Evolutionary conservation across 2,329 filamentous ascomycete species (phyloP).

Genomic region (Alternaria angustiovoidea): DNA sequence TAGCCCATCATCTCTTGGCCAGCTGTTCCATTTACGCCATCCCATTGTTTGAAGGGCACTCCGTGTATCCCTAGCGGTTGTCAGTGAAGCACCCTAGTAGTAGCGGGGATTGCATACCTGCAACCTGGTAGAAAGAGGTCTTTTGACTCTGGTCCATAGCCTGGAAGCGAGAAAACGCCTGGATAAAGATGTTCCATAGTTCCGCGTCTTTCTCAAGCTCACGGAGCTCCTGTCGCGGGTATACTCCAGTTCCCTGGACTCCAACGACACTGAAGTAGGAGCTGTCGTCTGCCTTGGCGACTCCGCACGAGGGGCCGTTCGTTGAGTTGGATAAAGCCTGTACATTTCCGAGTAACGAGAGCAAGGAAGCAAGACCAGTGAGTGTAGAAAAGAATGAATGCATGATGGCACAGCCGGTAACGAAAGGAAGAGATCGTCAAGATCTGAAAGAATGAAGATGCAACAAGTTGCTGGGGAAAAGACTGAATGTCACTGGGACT

Average conservation of each 20-base stretch:
- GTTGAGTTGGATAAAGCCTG: conserved; percentile 28
- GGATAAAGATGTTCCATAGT: conserved; percentile 44
- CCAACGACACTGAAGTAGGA: conserved; percentile 44
- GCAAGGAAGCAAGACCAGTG: conserved; percentile 21
- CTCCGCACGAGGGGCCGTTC: conserved; percentile 33
- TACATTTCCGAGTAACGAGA: conserved; percentile 27
- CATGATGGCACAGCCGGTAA: conserved; percentile 41
- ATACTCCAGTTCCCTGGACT: conserved; percentile 41
- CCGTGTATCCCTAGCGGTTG: conserved; percentile 38
- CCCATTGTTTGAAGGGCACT: conserved; percentile 41
- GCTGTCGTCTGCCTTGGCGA: conserved; percentile 29
- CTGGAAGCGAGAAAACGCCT: conserved; percentile 42
- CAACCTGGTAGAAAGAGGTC: conserved; percentile 43
- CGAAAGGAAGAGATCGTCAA: conserved; percentile 36
- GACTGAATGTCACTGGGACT: conserved; percentile 36
- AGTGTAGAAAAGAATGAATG: conserved; percentile 36
- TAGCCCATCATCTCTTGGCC: conserved; percentile 38
- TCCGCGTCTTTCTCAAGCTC: conserved; percentile 43
- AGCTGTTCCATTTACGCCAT: conserved; percentile 31
- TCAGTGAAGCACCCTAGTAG: not conserved
- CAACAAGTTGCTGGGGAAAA: conserved; percentile 22
- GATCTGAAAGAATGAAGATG: conserved; percentile 33
- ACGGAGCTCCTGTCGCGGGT: conserved; percentile 39
- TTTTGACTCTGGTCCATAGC: conserved; percentile 43
- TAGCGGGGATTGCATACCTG: conserved; percentile 24